phyloP scores from a whole-genome alignment of 139 green algal genomes.

The Chlorella sp. region DNA sequence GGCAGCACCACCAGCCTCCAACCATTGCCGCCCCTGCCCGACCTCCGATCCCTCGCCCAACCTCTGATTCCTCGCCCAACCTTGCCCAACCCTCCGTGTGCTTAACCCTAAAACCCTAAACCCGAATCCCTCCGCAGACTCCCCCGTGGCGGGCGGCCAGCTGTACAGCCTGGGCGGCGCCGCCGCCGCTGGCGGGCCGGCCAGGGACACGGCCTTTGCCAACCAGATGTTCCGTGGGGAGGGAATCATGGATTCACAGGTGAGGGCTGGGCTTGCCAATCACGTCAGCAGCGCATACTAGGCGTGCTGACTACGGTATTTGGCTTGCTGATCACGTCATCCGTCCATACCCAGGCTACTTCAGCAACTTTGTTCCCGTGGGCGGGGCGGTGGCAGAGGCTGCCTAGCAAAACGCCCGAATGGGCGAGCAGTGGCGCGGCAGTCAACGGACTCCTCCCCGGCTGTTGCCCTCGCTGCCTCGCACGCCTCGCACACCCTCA shows the following conservation, averaged over 20 bases:
- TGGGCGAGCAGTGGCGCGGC: not conserved
- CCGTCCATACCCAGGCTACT: no score
- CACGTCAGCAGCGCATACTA: no score
- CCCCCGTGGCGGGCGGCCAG: constrained; percentile 1
- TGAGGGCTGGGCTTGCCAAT: not conserved
- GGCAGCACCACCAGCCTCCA: no score
- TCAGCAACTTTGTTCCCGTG: no score
- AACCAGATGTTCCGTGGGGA: constrained; percentile 17
- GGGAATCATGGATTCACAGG: not conserved
- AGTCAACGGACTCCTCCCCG: no score
- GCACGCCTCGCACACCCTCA: not conserved
- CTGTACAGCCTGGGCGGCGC: not conserved
- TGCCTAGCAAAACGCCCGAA: no score
- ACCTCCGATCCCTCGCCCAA: not conserved
- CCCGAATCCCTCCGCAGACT: not conserved
- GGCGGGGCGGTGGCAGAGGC: no score
- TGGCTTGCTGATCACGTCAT: no score
- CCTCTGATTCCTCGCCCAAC: not conserved
- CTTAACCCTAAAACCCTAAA: no score
- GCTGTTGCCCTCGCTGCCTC: not conserved
- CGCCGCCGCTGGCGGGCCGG: not conserved
- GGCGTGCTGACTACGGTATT: no score
- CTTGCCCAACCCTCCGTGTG: no score
- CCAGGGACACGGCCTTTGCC: not conserved
- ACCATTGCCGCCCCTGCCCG: not conserved